phyloP scores from a whole-genome alignment of 495 filamentous ascomycete species.

The Penicillium samsonianum region DNA sequence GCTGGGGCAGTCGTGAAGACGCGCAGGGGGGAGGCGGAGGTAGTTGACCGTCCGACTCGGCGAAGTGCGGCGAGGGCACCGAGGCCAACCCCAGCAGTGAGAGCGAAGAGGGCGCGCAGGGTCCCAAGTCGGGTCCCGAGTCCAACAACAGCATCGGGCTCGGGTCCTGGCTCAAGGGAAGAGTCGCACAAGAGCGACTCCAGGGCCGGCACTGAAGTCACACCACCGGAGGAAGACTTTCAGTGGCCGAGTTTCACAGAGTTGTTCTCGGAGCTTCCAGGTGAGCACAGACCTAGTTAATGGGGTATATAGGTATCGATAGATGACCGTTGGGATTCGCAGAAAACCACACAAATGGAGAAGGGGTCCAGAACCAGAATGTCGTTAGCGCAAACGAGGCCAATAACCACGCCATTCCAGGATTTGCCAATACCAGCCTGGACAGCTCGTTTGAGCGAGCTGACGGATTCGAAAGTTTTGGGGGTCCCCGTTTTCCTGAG shows the following conservation, averaged over 20 bases:
- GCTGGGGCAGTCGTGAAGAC: slow-evolving; percentile 1
- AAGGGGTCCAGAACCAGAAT: not conserved
- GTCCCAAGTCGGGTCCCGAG: not conserved
- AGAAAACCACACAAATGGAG: not conserved
- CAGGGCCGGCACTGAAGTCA: slow-evolving; percentile 2
- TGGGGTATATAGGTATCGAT: not conserved
- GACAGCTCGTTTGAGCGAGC: not conserved
- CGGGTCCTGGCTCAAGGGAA: not conserved
- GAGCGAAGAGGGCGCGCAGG: not conserved
- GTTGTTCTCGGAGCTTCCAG: not conserved
- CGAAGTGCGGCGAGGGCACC: not conserved
- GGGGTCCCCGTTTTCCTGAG: not conserved
- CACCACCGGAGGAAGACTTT: not conserved
- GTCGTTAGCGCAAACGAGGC: not conserved
- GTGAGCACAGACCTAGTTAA: not conserved
- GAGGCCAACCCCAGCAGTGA: not conserved
- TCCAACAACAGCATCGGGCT: not conserved
- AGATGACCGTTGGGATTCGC: not conserved
- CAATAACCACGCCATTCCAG: not conserved
- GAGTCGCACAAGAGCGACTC: not conserved
- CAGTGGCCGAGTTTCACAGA: not conserved
- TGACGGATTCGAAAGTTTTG: not conserved
- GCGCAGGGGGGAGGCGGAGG: slow-evolving; percentile 4
- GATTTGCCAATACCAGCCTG: not conserved
- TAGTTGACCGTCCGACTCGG: slow-evolving; percentile 20